Evolutionary conservation across 345 rosid genomes (phyloP), one percentile per base, ranked within the genome.

Genomic region (Lenwebbia sp.): DNA sequence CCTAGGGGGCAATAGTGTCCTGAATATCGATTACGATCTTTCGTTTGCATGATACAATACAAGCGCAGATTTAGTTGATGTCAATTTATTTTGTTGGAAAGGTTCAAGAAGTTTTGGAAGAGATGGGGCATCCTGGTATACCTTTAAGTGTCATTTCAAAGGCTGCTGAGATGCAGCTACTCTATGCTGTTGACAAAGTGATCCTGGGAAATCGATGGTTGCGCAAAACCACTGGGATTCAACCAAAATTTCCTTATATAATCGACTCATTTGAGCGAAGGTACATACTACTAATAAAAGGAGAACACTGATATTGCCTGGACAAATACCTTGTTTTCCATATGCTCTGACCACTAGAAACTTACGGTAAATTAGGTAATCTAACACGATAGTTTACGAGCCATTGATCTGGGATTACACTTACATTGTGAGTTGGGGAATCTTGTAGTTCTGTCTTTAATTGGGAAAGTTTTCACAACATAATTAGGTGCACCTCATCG

Each of bases 41-140:
- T 33, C 47, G 37, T 70, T 70, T 40, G 81, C 81, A 70, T 70
- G 81, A 37, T 37, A 19, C 21, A 37, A 70, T 10, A 37, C 22
- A 37, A 33, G 21, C 1, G 7, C 41, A 37, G 25, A 17, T 70
- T 70, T 70, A 70, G 78, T 70, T 70, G 25, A 54, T 83, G 56
- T 40, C 58, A 83, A 10, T 28, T 17, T 83, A 19, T 76, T 70
- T 87, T 65, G 56, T 82, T 82, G 25, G 51, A 26, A 88, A 97
- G 99, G 98, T 97, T 91, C 96, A 96, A 90, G 99, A 95, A 92
- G 94, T 94, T 89, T 85, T 96, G 92, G 96, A 97, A 86, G 99
- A 97, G 92, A 90, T 96, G 52, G 98, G 98, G 82, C 94, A 92
- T 88, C 94, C 97, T 10, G 95, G 91, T 82, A 93, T 96, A 89